These are phyloP conservation scores for Phytophthora megakarya DNA, from an alignment of 352 stramenopile species.

Conservation along the genomic window DNA sequence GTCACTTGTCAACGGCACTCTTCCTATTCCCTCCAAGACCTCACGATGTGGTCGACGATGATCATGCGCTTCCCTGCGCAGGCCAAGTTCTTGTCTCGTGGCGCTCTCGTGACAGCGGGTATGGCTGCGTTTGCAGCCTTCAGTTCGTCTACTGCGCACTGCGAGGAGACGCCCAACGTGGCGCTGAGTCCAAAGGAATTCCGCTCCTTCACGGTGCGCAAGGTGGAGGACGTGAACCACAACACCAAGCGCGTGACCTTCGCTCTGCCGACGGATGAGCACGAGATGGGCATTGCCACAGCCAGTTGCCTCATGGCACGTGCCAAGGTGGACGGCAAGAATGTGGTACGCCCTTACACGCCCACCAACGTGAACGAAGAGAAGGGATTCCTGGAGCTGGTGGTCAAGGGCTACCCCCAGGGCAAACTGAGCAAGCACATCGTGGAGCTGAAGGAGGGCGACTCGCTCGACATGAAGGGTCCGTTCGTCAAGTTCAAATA, in stretches of 20 bases:
- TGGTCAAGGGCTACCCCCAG: conserved; percentile 91
- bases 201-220: conserved; percentile 76
- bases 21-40: not conserved
- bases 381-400: conserved; percentile 83
- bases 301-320: conserved; percentile 68
- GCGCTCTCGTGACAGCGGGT: conserved; percentile 42
- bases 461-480: conserved; percentile 91
- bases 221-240: conserved; percentile 68
- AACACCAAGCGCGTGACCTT: conserved; percentile 86
- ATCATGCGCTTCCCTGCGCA: conserved; percentile 57
- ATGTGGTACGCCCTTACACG: conserved; percentile 86
- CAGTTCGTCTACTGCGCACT: conserved; percentile 15
- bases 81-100: conserved; percentile 39
- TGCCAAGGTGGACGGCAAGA: conserved; percentile 77
- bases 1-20: not conserved
- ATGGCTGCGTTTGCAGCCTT: conserved; percentile 49
- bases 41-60: conserved; percentile 47
- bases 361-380: conserved; percentile 86
- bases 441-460: conserved; percentile 78
- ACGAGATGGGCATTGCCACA: conserved; percentile 71
- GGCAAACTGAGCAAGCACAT: conserved; percentile 90
- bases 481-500: conserved; percentile 89
- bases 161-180: conserved; percentile 42
- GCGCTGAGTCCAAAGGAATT: conserved; percentile 72
- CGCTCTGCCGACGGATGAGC: conserved; percentile 54